These are phyloP conservation scores for Starmerella cellae DNA, from an alignment of 805 yeast genomes.

Conservation along the genomic window DNA sequence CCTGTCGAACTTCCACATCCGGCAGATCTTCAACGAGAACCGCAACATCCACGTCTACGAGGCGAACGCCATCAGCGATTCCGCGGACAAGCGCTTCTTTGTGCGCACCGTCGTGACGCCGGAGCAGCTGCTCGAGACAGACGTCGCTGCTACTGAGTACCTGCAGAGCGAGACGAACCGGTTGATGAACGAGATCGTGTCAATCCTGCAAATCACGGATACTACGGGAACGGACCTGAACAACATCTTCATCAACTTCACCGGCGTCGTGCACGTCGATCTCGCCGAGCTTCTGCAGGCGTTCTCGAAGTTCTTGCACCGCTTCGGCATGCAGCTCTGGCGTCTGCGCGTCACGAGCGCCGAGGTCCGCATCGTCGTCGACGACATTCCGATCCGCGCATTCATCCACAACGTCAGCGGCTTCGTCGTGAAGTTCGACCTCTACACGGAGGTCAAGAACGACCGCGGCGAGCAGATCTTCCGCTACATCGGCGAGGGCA, in stretches of 20 bases:
- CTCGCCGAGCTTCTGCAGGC: slow-evolving; percentile 97
- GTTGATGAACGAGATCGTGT: slow-evolving; percentile 89
- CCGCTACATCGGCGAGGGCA: slow-evolving; percentile 63
- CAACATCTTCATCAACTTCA: slow-evolving; percentile 92
- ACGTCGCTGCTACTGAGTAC: slow-evolving; percentile 83
- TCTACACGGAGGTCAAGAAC: slow-evolving; percentile 88
- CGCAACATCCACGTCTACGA: slow-evolving; percentile 95
- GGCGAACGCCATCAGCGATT: slow-evolving; percentile 86
- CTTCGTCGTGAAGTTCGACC: slow-evolving; percentile 88
- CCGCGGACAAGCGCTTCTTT: slow-evolving; percentile 88
- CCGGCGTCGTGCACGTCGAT: slow-evolving; percentile 85
- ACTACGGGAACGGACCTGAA: slow-evolving; percentile 91
- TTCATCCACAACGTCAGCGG: slow-evolving; percentile 94
- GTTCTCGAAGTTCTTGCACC: slow-evolving; percentile 91
- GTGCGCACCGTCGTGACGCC: slow-evolving; percentile 96
- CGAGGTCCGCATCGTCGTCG: slow-evolving; percentile 90
- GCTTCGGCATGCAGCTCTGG: slow-evolving; percentile 95
- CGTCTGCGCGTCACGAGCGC: slow-evolving; percentile 94
- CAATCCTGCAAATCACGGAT: slow-evolving; percentile 86
- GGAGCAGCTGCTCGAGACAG: slow-evolving; percentile 75
- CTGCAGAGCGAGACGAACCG: slow-evolving; percentile 93
- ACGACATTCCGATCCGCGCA: slow-evolving; percentile 94
- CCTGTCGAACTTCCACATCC: slow-evolving; percentile 85
- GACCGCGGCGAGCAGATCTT: slow-evolving; percentile 92
- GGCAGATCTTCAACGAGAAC: slow-evolving; percentile 90